These are phyloP conservation scores for Plasmodium malariae DNA, from an alignment of 169 alveolate genomes.

Conservation along the genomic window DNA sequence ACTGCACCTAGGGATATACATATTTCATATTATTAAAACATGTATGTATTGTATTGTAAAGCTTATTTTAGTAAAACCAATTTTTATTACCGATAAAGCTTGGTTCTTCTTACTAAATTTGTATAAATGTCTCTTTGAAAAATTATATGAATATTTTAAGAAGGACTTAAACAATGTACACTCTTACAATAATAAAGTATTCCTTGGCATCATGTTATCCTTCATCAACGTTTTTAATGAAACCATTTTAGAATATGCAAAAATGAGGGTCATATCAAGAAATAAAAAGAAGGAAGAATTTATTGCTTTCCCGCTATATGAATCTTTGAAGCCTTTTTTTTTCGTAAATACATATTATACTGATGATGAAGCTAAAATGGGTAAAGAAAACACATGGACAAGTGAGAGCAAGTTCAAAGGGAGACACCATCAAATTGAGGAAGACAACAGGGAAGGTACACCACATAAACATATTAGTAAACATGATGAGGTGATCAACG, in stretches of 20 bases:
- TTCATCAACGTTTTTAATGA: conserved; percentile 38
- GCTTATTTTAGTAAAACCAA: conserved; percentile 39
- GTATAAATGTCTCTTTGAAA: conserved; percentile 31
- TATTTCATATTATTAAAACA: conserved; percentile 33
- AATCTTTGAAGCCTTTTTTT: conserved; percentile 68
- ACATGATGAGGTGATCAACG: too few species aligned
- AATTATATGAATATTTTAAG: conserved; percentile 47
- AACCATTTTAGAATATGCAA: conserved; percentile 45
- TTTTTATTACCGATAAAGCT: conserved; percentile 32
- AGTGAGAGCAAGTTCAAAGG: too few species aligned
- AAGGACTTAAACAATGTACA: conserved; percentile 1
- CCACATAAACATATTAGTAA: too few species aligned
- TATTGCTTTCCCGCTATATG: conserved; percentile 70
- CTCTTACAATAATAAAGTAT: background rate
- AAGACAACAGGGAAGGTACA: too few species aligned
- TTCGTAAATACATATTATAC: conserved; percentile 25
- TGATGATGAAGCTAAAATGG: background rate
- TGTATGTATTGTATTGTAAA: conserved; percentile 44
- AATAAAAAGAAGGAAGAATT: conserved; percentile 74
- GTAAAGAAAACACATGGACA: too few species aligned
- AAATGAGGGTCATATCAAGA: conserved; percentile 43
- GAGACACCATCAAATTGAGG: too few species aligned
- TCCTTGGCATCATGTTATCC: conserved; percentile 30
- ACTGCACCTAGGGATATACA: conserved; percentile 21
- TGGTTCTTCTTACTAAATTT: conserved; percentile 54